Evolutionary conservation across 176 grass and related monocot species (phyloP), one percentile per base, ranked within the genome.

Genomic region (Dactylis glomerata): DNA sequence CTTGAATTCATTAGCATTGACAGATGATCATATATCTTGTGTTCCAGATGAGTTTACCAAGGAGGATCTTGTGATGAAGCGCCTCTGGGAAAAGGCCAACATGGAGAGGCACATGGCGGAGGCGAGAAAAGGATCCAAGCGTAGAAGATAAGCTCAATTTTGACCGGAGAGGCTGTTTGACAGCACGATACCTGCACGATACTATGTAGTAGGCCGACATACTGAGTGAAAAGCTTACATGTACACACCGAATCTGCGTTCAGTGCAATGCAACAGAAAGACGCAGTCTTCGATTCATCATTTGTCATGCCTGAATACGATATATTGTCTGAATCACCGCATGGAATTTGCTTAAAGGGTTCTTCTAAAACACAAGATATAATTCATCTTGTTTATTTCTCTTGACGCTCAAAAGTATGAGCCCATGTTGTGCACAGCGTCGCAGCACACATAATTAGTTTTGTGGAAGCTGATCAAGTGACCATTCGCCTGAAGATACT

Each of bases 81-180:
- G 78, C 57, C 90, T 98, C 49, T 98, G 93, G 96, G 93, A 87
- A 24, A 92, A 90, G 89, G 79, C 19, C 57, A 98, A 93, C 85
- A 98, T 95, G 96, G 89, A 95, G 81, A 95, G 22, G 74, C 93
- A 95, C 49, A 55, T 84, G 8, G 68, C 73, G 24, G 93, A 93
- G 42, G 90, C 68, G 55, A 93, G 87, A 72, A 95, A 88, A 87
- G 93, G 93, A 79, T 92, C 93, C 16, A 98, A 28, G 70, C 91
- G 93, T 36, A 86, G 96, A 71, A 85, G 93, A 82, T 98, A 6
- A 92, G 31, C 32, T 77, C 37, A 46, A 57, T 88, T 77, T 54
- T 54, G 31, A 28, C 51, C 3, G 31, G 68, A n/a, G n/a, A 12
- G 40, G 56, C 74, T 76, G 42, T 58, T 40, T 62, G 14, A 76